phyloP scores from a whole-genome alignment of 306 rosid species.

The Hippophae gyantsensis region DNA sequence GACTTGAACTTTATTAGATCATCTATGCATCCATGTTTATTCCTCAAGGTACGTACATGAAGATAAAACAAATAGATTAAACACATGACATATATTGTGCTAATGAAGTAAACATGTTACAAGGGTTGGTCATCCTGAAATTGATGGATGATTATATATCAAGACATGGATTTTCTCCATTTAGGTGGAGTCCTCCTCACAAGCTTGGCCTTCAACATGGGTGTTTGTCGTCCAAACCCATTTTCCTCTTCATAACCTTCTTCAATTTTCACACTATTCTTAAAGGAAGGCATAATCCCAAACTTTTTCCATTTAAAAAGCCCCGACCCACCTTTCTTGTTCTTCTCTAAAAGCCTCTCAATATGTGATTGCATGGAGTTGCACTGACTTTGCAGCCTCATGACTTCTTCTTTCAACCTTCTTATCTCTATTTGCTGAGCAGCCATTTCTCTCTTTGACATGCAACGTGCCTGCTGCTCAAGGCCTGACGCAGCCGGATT shows the following conservation, averaged over 20 bases:
- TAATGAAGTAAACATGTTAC: too few species aligned
- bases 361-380: conserved; percentile 53
- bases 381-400: conserved; percentile 60
- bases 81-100: too few species aligned
- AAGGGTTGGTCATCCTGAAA: background rate
- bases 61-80: too few species aligned
- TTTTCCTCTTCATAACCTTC: conserved; percentile 23
- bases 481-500: background rate
- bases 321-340: conserved; percentile 28
- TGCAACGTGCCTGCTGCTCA: conserved; percentile 37
- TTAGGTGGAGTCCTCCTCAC: conserved; percentile 43
- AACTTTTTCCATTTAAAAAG: conserved; percentile 69
- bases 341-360: conserved; percentile 51
- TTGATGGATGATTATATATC: background rate
- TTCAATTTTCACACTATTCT: conserved; percentile 11
- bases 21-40: too few species aligned
- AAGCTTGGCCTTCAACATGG: conserved; percentile 45
- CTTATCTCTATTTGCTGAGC: conserved; percentile 58
- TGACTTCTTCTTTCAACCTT: conserved; percentile 66
- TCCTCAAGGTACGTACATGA: too few species aligned
- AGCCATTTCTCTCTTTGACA: conserved; percentile 59
- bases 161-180: conserved; percentile 75
- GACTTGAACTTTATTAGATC: too few species aligned
- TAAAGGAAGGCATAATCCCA: conserved; percentile 24
- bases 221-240: conserved; percentile 49